Conservation (phyloP, 2,329 filamentous ascomycete species). For the Trichoderma atroviride region DNA sequence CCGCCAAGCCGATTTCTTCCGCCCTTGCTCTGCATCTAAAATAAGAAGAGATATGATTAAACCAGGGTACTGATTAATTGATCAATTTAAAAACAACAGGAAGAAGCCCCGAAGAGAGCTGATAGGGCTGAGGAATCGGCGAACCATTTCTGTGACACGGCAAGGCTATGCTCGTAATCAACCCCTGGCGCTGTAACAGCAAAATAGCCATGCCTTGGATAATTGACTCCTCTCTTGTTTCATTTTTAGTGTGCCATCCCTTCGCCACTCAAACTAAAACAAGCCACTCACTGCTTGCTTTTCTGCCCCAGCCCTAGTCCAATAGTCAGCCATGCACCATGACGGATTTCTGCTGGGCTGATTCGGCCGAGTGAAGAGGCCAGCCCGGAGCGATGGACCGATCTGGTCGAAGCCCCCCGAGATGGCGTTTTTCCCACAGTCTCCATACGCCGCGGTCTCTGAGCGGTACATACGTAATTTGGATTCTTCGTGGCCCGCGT, state of each 20-base stretch:
- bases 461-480: background rate
- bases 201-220: background rate
- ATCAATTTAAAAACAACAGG: background rate
- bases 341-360: conserved; percentile 18
- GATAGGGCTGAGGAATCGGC: conserved; percentile 11
- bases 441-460: background rate
- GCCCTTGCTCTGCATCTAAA: background rate
- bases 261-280: conserved; percentile 12
- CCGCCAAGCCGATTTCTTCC: background rate
- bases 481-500: background rate
- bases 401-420: conserved; percentile 24
- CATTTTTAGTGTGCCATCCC: conserved; percentile 6
- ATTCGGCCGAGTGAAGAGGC: conserved; percentile 19
- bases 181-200: background rate
- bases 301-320: background rate
- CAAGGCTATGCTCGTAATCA: background rate
- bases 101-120: background rate
- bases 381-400: conserved; percentile 22
- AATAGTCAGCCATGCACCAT: conserved; percentile 11
- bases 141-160: background rate
- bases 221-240: background rate
- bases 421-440: conserved; percentile 9
- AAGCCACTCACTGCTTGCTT: background rate
- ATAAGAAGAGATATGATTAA: too few relatives aligned
- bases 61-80: background rate